Conservation (phyloP, 164 flowering plant genomes). For the Stephania japonica region DNA sequence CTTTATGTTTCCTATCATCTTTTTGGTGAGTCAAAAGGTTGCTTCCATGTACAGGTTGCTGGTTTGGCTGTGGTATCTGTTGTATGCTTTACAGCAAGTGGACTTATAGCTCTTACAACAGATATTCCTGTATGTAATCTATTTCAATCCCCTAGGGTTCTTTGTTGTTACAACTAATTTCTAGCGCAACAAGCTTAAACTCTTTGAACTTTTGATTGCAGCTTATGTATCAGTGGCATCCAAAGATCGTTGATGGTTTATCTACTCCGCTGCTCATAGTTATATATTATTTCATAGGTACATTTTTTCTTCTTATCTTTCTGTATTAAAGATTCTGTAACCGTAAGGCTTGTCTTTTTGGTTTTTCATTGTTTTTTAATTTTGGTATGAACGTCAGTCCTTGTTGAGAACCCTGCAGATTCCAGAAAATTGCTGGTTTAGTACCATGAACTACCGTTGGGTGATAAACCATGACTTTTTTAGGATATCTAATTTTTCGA, state of each 20-base stretch:
- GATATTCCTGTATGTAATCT: constrained; percentile 59
- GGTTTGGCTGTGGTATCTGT: constrained; percentile 75
- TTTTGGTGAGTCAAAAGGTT: background rate
- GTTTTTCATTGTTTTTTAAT: too few species aligned
- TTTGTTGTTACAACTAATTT: background rate
- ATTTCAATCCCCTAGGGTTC: background rate
- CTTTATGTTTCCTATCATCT: too few species aligned
- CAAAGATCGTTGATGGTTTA: constrained; percentile 26
- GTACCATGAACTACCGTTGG: too few species aligned
- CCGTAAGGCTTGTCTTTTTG: background rate
- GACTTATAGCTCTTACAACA: constrained; percentile 59
- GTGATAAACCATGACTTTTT: too few species aligned
- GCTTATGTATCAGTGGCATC: constrained; percentile 56
- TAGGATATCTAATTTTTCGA: too few species aligned
- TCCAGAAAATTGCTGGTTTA: too few species aligned
- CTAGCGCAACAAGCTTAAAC: constrained; percentile 1
- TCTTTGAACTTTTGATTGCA: constrained; percentile 26
- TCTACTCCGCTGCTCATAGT: constrained; percentile 41
- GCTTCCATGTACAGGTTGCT: constrained; percentile 50
- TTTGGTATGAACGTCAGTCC: too few species aligned
- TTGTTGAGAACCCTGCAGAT: too few species aligned
- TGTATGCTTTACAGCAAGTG: constrained; percentile 71
- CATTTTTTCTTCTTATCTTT: background rate
- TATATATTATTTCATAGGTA: constrained; percentile 83
- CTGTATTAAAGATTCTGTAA: background rate